phyloP scores from a whole-genome alignment of 2,329 filamentous ascomycete species.

The Xylaria sp. region DNA sequence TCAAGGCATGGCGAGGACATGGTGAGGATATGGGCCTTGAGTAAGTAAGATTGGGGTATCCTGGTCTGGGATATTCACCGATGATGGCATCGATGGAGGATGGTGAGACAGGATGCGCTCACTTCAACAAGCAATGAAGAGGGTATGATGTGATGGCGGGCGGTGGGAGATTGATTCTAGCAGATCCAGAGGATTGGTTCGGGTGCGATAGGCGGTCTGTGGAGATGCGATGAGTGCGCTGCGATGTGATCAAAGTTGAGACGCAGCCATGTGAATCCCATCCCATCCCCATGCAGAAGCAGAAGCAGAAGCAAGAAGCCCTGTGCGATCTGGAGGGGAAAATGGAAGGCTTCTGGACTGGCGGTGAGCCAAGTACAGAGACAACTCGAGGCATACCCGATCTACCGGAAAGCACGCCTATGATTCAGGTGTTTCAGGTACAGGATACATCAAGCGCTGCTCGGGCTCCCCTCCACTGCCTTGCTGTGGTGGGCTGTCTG shows the following conservation, averaged over 20 bases:
- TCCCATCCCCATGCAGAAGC: constrained; percentile 7
- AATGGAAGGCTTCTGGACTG: constrained; percentile 39
- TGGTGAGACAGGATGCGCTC: constrained; percentile 34
- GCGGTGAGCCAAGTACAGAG: constrained; percentile 39
- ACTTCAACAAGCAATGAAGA: constrained; percentile 37
- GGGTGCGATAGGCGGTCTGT: constrained; percentile 38
- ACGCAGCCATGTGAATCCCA: constrained; percentile 38
- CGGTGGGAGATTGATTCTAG: constrained; percentile 32
- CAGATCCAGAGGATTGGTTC: constrained; percentile 39
- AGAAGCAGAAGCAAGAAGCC: constrained; percentile 26
- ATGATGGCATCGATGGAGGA: constrained; percentile 36
- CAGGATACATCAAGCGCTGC: constrained; percentile 21
- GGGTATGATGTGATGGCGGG: constrained; percentile 39
- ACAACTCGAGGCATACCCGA: neutral
- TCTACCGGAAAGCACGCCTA: neutral
- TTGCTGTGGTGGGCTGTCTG: constrained; percentile 17
- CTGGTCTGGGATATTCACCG: constrained; percentile 33
- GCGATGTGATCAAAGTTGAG: constrained; percentile 35
- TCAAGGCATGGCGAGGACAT: constrained; percentile 12
- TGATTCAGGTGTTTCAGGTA: constrained; percentile 16
- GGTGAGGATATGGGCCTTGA: constrained; percentile 19
- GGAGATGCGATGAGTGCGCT: constrained; percentile 35
- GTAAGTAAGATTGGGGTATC: constrained; percentile 32
- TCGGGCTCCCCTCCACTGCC: neutral
- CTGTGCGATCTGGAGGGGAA: constrained; percentile 38